Evolutionary conservation across 106 monocot species (phyloP), one percentile per base, ranked within the genome.

Genomic region (Apostasia shenzhenica): DNA sequence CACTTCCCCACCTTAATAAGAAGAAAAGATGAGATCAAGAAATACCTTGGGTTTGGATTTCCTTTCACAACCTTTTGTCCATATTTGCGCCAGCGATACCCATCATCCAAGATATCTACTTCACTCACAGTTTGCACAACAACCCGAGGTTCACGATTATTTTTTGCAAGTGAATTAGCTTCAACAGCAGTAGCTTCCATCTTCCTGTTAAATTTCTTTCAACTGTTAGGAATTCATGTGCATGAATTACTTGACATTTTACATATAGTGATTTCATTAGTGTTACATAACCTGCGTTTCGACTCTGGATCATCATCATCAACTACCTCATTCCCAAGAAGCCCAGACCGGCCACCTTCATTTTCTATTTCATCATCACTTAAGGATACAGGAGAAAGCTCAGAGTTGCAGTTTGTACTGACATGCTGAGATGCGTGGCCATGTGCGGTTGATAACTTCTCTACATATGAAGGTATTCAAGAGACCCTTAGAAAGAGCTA

Each of bases 21-120:
- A 13, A 45, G 59, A 63, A 13, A 63, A 45, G n/a, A 45, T 55
- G 39, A 48, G 59, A 52, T n/a, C 48, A 14, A 66, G 8, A 54
- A 59, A 46, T 67, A 95, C 95, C 95, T 86, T 44, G 95, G 95
- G 72, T 95, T 95, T 40, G 95, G 95, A 78, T 95, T 95, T 49
- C 95, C 95, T 84, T 89, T 97, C 48, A 97, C 95, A 65, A 97
- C 95, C 76, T 97, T 97, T 75, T 97, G 95, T 26, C 95, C 95
- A 79, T 97, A 97, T 70, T 97, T 97, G 52, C 95, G 86, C 95
- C 95, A 97, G 48, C 95, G 92, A 59, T 97, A 97, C 63, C 95
- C 95, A 81, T 97, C 95, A 73, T 97, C 95, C 79, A 97, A 75
- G 76, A 97, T 89, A 67, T 97, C 95, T 66, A 97, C 95, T 69